phyloP scores from a whole-genome alignment of 495 filamentous ascomycete genomes.

The Sporormia fimetaria region DNA sequence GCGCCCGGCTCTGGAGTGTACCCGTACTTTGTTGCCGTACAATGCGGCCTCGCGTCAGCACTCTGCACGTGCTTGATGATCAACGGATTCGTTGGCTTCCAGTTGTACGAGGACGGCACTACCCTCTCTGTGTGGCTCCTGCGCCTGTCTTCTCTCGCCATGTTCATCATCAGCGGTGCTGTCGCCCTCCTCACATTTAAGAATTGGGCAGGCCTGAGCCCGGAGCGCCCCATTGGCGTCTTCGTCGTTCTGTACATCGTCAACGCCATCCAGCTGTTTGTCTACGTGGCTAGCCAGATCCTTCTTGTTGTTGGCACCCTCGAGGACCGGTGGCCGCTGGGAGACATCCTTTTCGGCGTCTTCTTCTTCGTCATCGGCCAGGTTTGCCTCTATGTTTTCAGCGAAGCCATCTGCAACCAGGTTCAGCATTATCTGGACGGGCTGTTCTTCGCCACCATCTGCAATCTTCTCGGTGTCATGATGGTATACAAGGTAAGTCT shows the following conservation, averaged over 20 bases:
- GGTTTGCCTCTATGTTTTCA: constrained; percentile 83
- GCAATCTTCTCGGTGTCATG: constrained; percentile 93
- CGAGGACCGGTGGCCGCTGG: constrained; percentile 89
- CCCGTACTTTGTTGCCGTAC: constrained; percentile 82
- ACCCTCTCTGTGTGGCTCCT: constrained; percentile 89
- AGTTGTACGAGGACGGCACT: constrained; percentile 98
- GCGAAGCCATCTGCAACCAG: constrained; percentile 69
- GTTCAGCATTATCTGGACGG: constrained; percentile 93
- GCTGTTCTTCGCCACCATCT: constrained; percentile 86
- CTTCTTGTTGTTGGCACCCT: constrained; percentile 82
- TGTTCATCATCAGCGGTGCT: constrained; percentile 79
- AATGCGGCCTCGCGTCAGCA: constrained; percentile 83
- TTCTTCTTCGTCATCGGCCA: constrained; percentile 90
- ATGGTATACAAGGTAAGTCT: constrained; percentile 93
- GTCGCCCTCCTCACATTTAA: constrained; percentile 90
- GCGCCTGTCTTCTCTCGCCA: constrained; percentile 58
- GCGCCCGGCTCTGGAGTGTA: constrained; percentile 69
- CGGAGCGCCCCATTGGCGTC: constrained; percentile 72
- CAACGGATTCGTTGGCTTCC: constrained; percentile 98
- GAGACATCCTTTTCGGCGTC: constrained; percentile 83
- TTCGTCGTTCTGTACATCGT: constrained; percentile 90
- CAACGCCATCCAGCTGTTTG: constrained; percentile 70
- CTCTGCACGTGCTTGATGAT: constrained; percentile 81
- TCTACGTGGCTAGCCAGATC: constrained; percentile 83
- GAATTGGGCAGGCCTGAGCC: constrained; percentile 73